A percentile compares a stretch with the other conserved stretches of the same genome.
These are phyloP conservation scores for Cystobasidium sp. DNA, from an alignment of 1,284 basidiomycete genomes.

Conservation along the genomic window DNA sequence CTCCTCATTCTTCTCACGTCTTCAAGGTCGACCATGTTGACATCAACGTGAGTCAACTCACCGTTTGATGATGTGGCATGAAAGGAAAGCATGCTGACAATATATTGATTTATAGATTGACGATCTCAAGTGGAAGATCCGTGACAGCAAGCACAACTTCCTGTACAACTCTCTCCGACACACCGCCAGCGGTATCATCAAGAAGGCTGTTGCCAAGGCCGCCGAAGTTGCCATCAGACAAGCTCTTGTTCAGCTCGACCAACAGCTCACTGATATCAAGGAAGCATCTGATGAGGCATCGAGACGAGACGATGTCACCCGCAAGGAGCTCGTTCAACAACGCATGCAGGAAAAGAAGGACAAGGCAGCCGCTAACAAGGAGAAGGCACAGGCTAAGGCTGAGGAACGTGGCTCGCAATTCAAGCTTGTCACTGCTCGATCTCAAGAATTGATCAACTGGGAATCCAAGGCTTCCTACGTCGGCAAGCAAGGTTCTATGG, in stretches of 20 bases:
- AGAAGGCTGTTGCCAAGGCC: constrained; percentile 86
- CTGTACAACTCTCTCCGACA: constrained; percentile 61
- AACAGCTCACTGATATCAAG: constrained; percentile 78
- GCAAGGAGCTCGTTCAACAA: constrained; percentile 52
- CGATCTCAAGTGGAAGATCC: constrained; percentile 84
- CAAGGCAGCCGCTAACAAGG: constrained; percentile 62
- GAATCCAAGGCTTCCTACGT: constrained; percentile 20
- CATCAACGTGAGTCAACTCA: constrained; percentile 64
- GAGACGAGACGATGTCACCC: constrained; percentile 62
- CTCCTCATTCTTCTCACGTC: constrained; percentile 61
- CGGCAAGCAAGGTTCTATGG: constrained; percentile 28
- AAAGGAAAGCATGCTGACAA: background rate
- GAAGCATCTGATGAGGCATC: constrained; percentile 75
- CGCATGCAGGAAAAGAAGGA: constrained; percentile 68
- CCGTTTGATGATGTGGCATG: background rate
- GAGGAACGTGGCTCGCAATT: constrained; percentile 62
- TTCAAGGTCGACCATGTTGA: constrained; percentile 78
- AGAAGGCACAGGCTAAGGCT: constrained; percentile 56
- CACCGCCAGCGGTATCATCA: constrained; percentile 78
- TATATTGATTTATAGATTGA: constrained; percentile 59
- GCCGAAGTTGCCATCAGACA: constrained; percentile 75
- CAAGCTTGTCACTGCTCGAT: constrained; percentile 67
- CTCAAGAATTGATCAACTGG: constrained; percentile 37
- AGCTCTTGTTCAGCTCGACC: constrained; percentile 82
- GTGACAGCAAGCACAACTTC: constrained; percentile 87